Conservation (phyloP, 129 eudicot genomes). For the Daucus carota region DH1_v3.0 NC_030388.2:30693001-30693500, state of each 20-base stretch:
- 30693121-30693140: not conserved
- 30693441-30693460: no score
- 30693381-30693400: no score
- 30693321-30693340: slow-evolving; percentile 16
- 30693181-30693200: not conserved
- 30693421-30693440: no score
- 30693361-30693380: not conserved
- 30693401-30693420: no score
- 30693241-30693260: slow-evolving; percentile 16
- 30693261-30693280: slow-evolving; percentile 13
- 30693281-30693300: slow-evolving; percentile 21
- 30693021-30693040: slow-evolving; percentile 11
- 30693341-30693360: not conserved
- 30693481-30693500: no score
- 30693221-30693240: not conserved
- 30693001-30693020: no score
- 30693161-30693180: not conserved
- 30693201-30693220: slow-evolving; percentile 1
- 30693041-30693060: slow-evolving; percentile 14
- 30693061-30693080: not conserved
- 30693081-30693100: not conserved
- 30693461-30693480: no score
- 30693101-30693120: not conserved
- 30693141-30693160: not conserved
- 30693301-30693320: slow-evolving; percentile 11